Conservation (phyloP, 345 rosid genomes). For the Ailanthus altissimus region DNA sequence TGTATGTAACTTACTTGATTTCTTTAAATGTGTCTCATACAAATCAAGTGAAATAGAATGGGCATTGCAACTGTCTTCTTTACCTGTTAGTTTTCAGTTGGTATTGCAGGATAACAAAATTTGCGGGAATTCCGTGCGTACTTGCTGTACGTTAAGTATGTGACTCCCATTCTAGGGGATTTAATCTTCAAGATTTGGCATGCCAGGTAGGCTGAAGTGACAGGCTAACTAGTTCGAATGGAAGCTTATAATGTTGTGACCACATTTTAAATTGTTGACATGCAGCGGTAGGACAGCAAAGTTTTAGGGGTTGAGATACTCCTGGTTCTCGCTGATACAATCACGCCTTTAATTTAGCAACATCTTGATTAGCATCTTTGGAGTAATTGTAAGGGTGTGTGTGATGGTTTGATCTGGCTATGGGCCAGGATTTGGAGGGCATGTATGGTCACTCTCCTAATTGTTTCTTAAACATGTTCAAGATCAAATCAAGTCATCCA, state of each 20-base stretch:
- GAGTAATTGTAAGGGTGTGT: neutral
- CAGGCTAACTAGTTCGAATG: conserved; percentile 7
- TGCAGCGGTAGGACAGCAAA: neutral
- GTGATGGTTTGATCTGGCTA: neutral
- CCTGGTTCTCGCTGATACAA: neutral
- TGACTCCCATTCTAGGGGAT: neutral
- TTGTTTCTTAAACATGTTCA: neutral
- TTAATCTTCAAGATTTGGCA: neutral
- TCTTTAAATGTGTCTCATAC: neutral
- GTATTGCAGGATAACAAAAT: neutral
- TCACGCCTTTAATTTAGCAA: neutral
- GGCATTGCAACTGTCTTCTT: neutral
- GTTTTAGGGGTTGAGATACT: neutral
- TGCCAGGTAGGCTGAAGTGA: conserved; percentile 3
- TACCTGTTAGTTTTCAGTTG: neutral
- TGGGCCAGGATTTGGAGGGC: neutral
- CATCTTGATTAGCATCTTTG: neutral
- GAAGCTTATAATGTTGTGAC: neutral
- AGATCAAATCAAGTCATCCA: neutral
- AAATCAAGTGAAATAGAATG: neutral
- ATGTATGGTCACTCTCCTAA: neutral
- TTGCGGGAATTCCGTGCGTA: neutral
- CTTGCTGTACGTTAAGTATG: neutral
- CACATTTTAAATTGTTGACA: neutral
- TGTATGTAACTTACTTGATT: neutral